Percentiles rank a stretch among this genome's conserved stretches.
These are phyloP conservation scores for Paxillus rubicundulus DNA, from an alignment of 768 basidiomycete genomes.

Conservation along the genomic window DNA sequence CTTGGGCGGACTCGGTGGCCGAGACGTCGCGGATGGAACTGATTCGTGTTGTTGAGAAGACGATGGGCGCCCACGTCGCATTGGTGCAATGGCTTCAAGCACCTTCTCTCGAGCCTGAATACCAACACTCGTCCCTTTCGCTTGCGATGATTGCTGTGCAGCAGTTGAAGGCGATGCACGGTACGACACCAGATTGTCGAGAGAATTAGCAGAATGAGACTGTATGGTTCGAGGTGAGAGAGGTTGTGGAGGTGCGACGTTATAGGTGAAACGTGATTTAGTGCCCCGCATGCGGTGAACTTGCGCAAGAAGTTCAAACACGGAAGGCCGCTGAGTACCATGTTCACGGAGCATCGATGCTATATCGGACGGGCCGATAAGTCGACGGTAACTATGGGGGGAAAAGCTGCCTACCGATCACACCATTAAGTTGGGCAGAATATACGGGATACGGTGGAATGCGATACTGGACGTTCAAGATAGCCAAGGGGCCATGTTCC, in stretches of 20 bases:
- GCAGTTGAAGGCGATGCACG: conserved; percentile 24
- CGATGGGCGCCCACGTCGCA: conserved; percentile 68
- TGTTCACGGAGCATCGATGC: conserved; percentile 93
- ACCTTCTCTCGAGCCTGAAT: conserved; percentile 74
- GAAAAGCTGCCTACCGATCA: conserved; percentile 64
- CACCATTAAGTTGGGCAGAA: conserved; percentile 73
- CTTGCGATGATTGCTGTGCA: conserved; percentile 15
- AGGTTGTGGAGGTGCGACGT: conserved; percentile 46
- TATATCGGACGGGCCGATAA: conserved; percentile 31
- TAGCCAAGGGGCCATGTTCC: conserved; percentile 94
- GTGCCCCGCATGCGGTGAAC: conserved; percentile 89
- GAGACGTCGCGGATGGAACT: conserved; percentile 34
- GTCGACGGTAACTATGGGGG: conserved; percentile 2
- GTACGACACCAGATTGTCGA: conserved; percentile 42
- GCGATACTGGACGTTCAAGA: conserved; percentile 93
- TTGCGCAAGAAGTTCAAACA: conserved; percentile 80
- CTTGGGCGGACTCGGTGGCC: conserved; percentile 22
- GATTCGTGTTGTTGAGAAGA: conserved; percentile 34
- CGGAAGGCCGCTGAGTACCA: conserved; percentile 78
- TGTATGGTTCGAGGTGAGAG: conserved; percentile 42
- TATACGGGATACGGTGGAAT: conserved; percentile 88
- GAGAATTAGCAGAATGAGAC: conserved; percentile 24
- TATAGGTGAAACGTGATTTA: conserved; percentile 74
- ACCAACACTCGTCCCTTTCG: conserved; percentile 44
- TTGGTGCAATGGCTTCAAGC: conserved; percentile 74